These are phyloP conservation scores for Scutellaria barbata DNA, from an alignment of 257 asterid species.

Conservation along the genomic window DNA sequence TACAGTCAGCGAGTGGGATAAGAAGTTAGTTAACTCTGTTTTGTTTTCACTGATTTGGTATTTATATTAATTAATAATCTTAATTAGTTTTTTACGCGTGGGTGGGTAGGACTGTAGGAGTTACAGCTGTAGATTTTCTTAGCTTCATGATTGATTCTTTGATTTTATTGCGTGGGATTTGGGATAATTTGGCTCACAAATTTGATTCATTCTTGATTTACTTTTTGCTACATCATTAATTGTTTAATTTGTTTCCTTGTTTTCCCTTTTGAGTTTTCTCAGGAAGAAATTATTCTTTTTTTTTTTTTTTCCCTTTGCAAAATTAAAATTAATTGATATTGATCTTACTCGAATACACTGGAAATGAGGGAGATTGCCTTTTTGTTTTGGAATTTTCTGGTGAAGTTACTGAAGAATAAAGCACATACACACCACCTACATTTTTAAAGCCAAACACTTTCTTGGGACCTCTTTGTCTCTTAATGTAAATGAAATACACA, in stretches of 20 bases:
- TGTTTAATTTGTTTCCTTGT: neutral
- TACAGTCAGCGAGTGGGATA: slow-evolving; percentile 1
- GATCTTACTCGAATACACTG: neutral
- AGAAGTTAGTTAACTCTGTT: neutral
- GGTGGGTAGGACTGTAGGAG: slow-evolving; percentile 32
- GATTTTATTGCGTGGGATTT: neutral
- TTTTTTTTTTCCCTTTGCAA: neutral
- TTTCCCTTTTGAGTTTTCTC: neutral
- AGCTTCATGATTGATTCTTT: slow-evolving; percentile 25
- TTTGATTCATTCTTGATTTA: neutral
- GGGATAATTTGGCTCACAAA: slow-evolving; percentile 2
- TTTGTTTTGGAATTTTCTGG: slow-evolving; percentile 13
- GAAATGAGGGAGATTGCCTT: neutral
- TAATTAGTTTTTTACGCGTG: slow-evolving; percentile 5
- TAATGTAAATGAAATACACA: neutral
- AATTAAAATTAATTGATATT: neutral
- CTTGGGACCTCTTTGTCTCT: neutral
- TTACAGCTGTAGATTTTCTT: slow-evolving; percentile 34
- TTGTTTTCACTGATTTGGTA: slow-evolving; percentile 9
- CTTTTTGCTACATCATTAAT: neutral
- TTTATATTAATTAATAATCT: neutral
- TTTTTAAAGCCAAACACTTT: slow-evolving; percentile 29
- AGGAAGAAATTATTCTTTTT: neutral
- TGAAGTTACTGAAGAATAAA: slow-evolving; percentile 38
- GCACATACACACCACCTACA: slow-evolving; percentile 30